A percentile compares a stretch with the other conserved stretches of the same genome.
These are phyloP conservation scores for Strobilomyces dryophilus DNA, from an alignment of 768 basidiomycete genomes.

Conservation along the genomic window DNA sequence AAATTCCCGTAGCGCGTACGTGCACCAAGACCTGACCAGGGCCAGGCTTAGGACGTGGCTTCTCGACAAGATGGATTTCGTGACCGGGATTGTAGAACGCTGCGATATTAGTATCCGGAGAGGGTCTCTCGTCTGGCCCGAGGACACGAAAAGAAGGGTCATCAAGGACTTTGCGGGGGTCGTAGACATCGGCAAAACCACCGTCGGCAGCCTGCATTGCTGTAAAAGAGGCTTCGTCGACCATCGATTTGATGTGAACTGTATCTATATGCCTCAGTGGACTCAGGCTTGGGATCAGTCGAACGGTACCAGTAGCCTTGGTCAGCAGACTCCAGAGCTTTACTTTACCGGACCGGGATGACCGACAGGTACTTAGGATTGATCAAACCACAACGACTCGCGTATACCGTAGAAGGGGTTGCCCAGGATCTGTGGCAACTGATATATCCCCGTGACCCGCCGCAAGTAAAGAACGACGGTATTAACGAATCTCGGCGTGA, in stretches of 20 bases:
- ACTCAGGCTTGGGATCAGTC: no score
- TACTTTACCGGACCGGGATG: not conserved
- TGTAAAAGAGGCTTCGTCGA: not conserved
- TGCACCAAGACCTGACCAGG: conserved; percentile 64
- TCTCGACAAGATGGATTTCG: conserved; percentile 65
- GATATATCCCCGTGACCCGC: no score
- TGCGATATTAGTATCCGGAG: conserved; percentile 49
- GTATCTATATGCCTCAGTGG: not conserved
- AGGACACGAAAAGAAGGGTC: conserved; percentile 54
- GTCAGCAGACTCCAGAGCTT: conserved; percentile 6
- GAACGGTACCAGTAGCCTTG: not conserved
- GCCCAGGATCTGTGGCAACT: no score
- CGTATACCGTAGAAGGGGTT: no score
- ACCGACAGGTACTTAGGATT: no score
- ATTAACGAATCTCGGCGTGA: no score
- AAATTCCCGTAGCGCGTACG: conserved; percentile 66
- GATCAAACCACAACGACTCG: no score
- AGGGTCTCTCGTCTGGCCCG: conserved; percentile 45
- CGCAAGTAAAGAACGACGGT: no score
- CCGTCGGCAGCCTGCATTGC: conserved; percentile 20
- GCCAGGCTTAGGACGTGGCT: conserved; percentile 55
- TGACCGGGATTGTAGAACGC: conserved; percentile 62
- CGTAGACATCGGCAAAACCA: conserved; percentile 42
- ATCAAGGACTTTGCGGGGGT: conserved; percentile 52
- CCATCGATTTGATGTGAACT: not conserved